Conservation (phyloP, 2,329 filamentous ascomycete species). For the Scedosporium apiospermum region DNA sequence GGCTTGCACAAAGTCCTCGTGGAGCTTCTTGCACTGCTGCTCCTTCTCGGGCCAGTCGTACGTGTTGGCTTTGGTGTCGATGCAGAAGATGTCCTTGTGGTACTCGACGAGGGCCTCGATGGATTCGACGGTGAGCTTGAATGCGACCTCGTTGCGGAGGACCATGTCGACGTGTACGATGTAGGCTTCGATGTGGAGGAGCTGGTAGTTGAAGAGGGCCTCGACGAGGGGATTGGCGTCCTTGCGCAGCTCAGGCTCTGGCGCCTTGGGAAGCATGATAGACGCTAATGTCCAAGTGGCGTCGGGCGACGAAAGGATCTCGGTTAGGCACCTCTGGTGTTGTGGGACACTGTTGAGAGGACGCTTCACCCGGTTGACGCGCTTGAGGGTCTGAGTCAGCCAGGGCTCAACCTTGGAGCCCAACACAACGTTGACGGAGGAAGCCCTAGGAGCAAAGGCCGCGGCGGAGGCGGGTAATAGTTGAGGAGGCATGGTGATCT, state of each 20-base stretch:
- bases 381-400: constrained; percentile 93
- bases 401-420: constrained; percentile 88
- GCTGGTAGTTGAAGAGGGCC: constrained; percentile 84
- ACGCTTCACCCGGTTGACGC: constrained; percentile 93
- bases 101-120: constrained; percentile 91
- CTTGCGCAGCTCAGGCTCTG: constrained; percentile 73
- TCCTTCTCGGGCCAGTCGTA: constrained; percentile 98
- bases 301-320: constrained; percentile 79
- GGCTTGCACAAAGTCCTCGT: constrained; percentile 92
- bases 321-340: constrained; percentile 89
- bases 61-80: constrained; percentile 79
- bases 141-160: constrained; percentile 90
- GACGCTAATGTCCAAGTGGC: constrained; percentile 94
- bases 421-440: constrained; percentile 89
- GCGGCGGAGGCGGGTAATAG: constrained; percentile 91
- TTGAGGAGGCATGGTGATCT: constrained; percentile 69
- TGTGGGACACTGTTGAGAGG: constrained; percentile 95
- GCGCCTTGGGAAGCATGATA: constrained; percentile 83
- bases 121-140: constrained; percentile 90
- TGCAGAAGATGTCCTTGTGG: constrained; percentile 90
- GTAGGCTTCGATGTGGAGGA: constrained; percentile 91
- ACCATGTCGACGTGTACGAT: constrained; percentile 99
- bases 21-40: constrained; percentile 89
- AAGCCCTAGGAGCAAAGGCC: constrained; percentile 83
- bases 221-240: constrained; percentile 77